Evolutionary conservation across 2,329 filamentous ascomycete genomes (phyloP).

Genomic region (Paracoccidioides brasiliensis): DNA sequence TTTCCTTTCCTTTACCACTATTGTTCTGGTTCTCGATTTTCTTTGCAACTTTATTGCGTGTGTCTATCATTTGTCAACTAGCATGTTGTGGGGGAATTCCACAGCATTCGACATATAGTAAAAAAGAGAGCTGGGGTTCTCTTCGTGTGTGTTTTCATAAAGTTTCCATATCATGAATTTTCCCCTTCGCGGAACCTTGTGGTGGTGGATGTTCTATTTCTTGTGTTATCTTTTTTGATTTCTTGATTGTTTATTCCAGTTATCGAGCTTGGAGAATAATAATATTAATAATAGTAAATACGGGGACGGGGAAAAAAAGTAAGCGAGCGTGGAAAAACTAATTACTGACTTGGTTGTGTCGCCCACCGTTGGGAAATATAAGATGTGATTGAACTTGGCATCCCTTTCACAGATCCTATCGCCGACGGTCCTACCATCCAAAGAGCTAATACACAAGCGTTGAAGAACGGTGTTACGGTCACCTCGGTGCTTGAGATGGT

Average conservation of each 20-base stretch:
- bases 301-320: background rate
- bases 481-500: constrained; percentile 70
- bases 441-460: constrained; percentile 79
- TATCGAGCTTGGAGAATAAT: background rate
- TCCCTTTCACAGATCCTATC: constrained; percentile 96
- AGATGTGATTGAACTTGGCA: constrained; percentile 92
- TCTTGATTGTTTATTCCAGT: background rate
- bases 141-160: background rate
- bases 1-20: background rate
- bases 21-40: background rate
- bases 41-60: background rate
- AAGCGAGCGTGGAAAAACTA: background rate
- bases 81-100: constrained; percentile 1
- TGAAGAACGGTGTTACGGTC: constrained; percentile 80
- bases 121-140: background rate
- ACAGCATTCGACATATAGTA: background rate
- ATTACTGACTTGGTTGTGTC: constrained; percentile 1
- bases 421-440: constrained; percentile 96
- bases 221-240: background rate
- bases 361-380: constrained; percentile 6
- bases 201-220: background rate
- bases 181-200: background rate
- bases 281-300: background rate
- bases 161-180: background rate
- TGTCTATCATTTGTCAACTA: background rate